Base-by-base conservation (phyloP, 352 stramenopile genomes). In the Phytophthora megakarya region DNA sequence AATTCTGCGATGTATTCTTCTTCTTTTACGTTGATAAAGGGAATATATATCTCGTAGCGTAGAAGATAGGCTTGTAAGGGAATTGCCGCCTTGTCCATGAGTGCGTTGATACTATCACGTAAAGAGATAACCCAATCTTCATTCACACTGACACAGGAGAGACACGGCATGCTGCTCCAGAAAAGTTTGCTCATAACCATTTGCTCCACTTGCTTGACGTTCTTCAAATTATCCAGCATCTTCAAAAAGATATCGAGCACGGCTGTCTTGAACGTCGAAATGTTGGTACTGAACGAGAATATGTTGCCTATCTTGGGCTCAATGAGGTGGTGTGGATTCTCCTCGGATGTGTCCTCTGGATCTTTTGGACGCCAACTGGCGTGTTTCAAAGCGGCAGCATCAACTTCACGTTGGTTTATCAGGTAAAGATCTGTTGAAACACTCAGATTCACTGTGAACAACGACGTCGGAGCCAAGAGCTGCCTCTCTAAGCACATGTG, bases 131-230 rank as follows among this genome's bases (percentile, higher is more conserved):
- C 90, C 91, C 90, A 98, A 1, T 77, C 63, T 81, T 98, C 93
- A 26, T 75, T 92, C n/a, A 71, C 60, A 46, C 86, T 93, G 3
- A 97, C 83, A 46, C 73, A 84, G 8, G 81, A 76, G 4, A 98
- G 84, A 37, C 92, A 86, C 10, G 94, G 95, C 56, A 98, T 85
- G 45, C 90, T 92, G 54, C 88, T 95, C 95, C 95, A 98, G 45
- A 98, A 98, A 0, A 98, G 76, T 58, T 96, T 95, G 61, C 96
- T 92, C 94, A 98, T 98, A 25, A 98, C 92, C 21, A 82, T 72
- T 35, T 96, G 83, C 70, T 98, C 95, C 9, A 94, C 83, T 61
- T 95, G 86, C 53, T 90, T 92, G 63, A 95, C 93, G 46, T 81
- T 83, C 63, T 92, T 93, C 5, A 93, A 59, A 32, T 84, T 91